A percentile compares a stretch with the other conserved stretches of the same genome.
These are phyloP conservation scores for Candida caryicola DNA, from an alignment of 805 yeast genomes.

Conservation along the genomic window DNA sequence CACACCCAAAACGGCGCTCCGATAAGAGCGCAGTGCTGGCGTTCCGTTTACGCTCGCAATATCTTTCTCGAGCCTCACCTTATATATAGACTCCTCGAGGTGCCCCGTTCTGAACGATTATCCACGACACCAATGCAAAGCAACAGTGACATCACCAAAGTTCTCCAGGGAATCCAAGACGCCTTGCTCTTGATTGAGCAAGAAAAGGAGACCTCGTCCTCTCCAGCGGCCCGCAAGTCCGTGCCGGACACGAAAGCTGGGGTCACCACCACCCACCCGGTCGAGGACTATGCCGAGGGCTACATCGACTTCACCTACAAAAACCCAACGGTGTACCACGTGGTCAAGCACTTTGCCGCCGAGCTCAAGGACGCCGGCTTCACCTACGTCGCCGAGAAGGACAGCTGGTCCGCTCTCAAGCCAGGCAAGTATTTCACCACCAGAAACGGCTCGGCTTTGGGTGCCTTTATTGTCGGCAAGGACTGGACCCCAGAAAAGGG, in stretches of 20 bases:
- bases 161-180: slow-evolving; percentile 7
- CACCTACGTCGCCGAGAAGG: slow-evolving; percentile 61
- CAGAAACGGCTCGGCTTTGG: slow-evolving; percentile 65
- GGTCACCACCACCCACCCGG: background rate
- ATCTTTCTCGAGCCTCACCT: no score
- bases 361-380: slow-evolving; percentile 60
- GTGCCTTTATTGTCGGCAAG: slow-evolving; percentile 68
- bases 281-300: slow-evolving; percentile 31
- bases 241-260: no score
- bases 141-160: no score
- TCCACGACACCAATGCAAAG: no score
- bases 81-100: no score
- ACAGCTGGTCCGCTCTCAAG: slow-evolving; percentile 44
- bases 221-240: no score
- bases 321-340: slow-evolving; percentile 77
- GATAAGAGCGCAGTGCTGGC: no score
- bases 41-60: no score
- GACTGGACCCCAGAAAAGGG: slow-evolving; percentile 65
- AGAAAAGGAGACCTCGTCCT: slow-evolving; percentile 1
- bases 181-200: slow-evolving; percentile 7
- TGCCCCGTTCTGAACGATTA: no score
- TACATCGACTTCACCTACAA: slow-evolving; percentile 70
- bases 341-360: slow-evolving; percentile 49
- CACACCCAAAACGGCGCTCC: no score
- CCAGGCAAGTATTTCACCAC: slow-evolving; percentile 64